These are phyloP conservation scores for Ustilago esculenta DNA, from an alignment of 1,284 basidiomycete species.

Conservation along the genomic window DNA sequence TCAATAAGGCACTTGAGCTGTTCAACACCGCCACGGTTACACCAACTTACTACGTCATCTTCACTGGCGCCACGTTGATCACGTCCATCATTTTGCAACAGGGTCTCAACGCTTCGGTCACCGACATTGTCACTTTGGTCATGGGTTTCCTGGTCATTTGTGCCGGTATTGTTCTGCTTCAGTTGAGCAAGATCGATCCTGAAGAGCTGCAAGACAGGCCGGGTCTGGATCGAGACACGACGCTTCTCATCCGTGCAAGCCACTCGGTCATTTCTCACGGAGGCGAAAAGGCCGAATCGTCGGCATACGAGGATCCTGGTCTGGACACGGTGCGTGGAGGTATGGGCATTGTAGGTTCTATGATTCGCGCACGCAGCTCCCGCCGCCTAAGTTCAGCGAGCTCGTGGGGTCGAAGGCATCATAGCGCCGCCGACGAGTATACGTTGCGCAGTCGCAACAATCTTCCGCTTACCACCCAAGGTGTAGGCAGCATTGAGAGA, in stretches of 20 bases:
- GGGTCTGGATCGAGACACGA: constrained; percentile 60
- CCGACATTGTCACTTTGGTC: constrained; percentile 79
- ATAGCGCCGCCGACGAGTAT: constrained; percentile 55
- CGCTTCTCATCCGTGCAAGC: constrained; percentile 60
- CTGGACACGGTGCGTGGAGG: constrained; percentile 65
- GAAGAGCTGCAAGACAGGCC: constrained; percentile 58
- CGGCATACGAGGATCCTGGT: constrained; percentile 64
- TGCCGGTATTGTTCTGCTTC: constrained; percentile 89
- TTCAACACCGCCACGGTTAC: constrained; percentile 87
- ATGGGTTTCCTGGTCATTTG: constrained; percentile 83
- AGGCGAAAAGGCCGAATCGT: constrained; percentile 36
- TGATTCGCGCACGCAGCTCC: constrained; percentile 63
- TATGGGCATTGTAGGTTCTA: constrained; percentile 63
- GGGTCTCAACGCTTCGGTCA: constrained; percentile 80
- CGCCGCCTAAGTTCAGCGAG: constrained; percentile 43
- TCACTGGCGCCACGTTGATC: constrained; percentile 77
- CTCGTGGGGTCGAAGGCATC: constrained; percentile 33
- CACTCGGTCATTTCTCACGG: constrained; percentile 50
- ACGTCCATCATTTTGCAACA: constrained; percentile 79
- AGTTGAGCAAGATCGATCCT: constrained; percentile 82
- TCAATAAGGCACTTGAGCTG: constrained; percentile 94
- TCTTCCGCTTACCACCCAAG: constrained; percentile 40
- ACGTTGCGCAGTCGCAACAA: constrained; percentile 33
- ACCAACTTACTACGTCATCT: constrained; percentile 86
- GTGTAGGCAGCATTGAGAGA: constrained; percentile 39